phyloP scores from a whole-genome alignment of 768 basidiomycete genomes.

The Mycena filopes region DNA sequence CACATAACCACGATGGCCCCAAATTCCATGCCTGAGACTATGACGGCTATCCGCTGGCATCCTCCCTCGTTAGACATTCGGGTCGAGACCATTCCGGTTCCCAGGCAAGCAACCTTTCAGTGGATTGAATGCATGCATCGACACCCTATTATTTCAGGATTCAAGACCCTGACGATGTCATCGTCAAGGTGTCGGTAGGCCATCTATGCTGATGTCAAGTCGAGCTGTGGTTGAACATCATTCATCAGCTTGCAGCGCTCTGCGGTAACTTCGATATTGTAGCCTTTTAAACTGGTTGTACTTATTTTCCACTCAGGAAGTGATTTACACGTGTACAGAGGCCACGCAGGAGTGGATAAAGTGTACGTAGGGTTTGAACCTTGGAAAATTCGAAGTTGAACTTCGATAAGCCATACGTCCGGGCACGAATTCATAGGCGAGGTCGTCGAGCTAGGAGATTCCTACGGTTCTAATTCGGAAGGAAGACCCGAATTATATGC shows the following conservation, averaged over 20 bases:
- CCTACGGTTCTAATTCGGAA: constrained; percentile 54
- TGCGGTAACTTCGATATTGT: constrained; percentile 60
- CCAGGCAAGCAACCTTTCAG: constrained; percentile 44
- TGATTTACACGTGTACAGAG: constrained; percentile 81
- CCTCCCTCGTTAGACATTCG: constrained; percentile 78
- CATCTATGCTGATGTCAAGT: background rate
- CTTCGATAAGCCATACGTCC: constrained; percentile 60
- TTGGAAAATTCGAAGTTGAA: constrained; percentile 1
- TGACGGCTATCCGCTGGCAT: constrained; percentile 67
- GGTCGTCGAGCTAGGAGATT: constrained; percentile 72
- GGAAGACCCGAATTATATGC: constrained; percentile 73
- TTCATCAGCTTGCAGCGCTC: constrained; percentile 68
- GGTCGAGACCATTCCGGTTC: constrained; percentile 70
- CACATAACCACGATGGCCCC: background rate
- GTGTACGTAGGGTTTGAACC: constrained; percentile 52
- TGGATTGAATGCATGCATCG: background rate
- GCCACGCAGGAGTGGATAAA: constrained; percentile 62
- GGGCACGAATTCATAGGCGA: constrained; percentile 87
- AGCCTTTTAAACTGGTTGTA: background rate
- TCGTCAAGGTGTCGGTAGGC: constrained; percentile 76
- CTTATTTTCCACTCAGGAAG: constrained; percentile 53
- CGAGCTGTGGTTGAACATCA: constrained; percentile 1
- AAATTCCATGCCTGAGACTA: constrained; percentile 11
- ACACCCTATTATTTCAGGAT: constrained; percentile 54
- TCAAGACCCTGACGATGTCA: constrained; percentile 79